Evolutionary conservation across 345 rosid species (phyloP), one percentile per base, ranked within the genome.

Genomic region (Citrus trifoliata): DNA sequence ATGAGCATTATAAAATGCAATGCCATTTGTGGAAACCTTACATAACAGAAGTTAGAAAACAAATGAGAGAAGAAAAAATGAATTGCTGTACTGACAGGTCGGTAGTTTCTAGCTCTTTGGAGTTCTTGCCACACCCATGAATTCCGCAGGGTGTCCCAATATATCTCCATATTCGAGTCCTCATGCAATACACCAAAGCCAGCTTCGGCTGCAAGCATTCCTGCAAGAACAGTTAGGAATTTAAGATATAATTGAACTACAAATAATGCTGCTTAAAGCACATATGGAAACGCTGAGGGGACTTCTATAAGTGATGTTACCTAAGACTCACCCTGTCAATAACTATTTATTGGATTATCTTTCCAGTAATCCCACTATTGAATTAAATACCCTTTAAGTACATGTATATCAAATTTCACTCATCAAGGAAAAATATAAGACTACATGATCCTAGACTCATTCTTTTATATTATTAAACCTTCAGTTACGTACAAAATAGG

Each of bases 51-150:
- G 53, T 70, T 64, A 27, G 19, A 10, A 46, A 35, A 55, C 60
- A 37, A 56, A 67, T 62, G 42, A 40, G 72, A 70, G 56, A 71
- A 55, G 56, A 63, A n/a, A 59, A 30, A 28, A 46, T 22, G 53
- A 56, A 75, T 55, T 55, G 73, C 58, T 63, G 70, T 77, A 86
- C 98, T 84, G 72, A 95, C 99, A 74, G 99, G 99, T 64, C 99
- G 83, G 73, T 90, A 95, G 85, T 95, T 92, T 76, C 97, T 90
- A 86, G 91, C 91, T 79, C 73, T 80, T 63, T 85, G 86, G 51
- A 95, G 96, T 83, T 95, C 99, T 62, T 92, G 88, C 99, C 98
- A 93, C 78, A 93, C 89, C 99, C 98, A 95, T 62, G 99, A 95
- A 71, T 68, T 86, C 81, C 77, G 84, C 78, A 95, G 82, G 71